Conservation (phyloP, 2,329 filamentous ascomycete species). For the Neonectria hederae region DNA sequence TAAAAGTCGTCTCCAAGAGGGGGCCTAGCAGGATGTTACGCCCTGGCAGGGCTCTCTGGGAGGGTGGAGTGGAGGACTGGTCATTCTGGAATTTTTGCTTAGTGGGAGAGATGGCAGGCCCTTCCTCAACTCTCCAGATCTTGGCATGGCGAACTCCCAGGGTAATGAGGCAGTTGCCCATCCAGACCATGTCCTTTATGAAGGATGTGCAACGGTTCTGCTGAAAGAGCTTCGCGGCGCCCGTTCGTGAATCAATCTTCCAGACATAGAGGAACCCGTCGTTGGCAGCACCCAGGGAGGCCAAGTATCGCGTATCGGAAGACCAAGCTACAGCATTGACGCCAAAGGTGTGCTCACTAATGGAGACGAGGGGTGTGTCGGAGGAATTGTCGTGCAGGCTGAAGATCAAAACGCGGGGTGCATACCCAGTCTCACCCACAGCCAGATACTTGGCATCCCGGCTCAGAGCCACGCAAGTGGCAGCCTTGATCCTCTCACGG, state of each 20-base stretch:
- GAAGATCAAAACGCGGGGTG: slow-evolving; percentile 90
- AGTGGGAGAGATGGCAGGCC: slow-evolving; percentile 65
- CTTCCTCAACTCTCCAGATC: slow-evolving; percentile 86
- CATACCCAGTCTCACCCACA: slow-evolving; percentile 95
- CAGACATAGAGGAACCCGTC: slow-evolving; percentile 95
- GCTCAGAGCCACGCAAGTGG: slow-evolving; percentile 89
- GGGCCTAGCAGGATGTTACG: slow-evolving; percentile 87
- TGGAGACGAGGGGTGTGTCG: slow-evolving; percentile 83
- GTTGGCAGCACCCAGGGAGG: slow-evolving; percentile 87
- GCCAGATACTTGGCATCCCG: slow-evolving; percentile 87
- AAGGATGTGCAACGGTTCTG: slow-evolving; percentile 91
- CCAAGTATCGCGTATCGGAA: slow-evolving; percentile 83
- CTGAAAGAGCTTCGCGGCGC: slow-evolving; percentile 81
- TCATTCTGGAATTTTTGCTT: slow-evolving; percentile 68
- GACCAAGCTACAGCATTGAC: slow-evolving; percentile 92
- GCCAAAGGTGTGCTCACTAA: slow-evolving; percentile 90
- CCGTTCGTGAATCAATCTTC: slow-evolving; percentile 84
- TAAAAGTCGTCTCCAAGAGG: slow-evolving; percentile 86
- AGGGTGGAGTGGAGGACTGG: slow-evolving; percentile 43
- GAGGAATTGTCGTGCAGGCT: slow-evolving; percentile 81
- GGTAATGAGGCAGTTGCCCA: slow-evolving; percentile 84
- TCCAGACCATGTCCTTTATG: slow-evolving; percentile 89
- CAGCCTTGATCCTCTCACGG: slow-evolving; percentile 91
- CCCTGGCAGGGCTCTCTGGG: slow-evolving; percentile 76
- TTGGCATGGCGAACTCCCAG: slow-evolving; percentile 93